Evolutionary conservation across 306 rosid genomes (phyloP).

Genomic region (Sicyos edulis): DNA sequence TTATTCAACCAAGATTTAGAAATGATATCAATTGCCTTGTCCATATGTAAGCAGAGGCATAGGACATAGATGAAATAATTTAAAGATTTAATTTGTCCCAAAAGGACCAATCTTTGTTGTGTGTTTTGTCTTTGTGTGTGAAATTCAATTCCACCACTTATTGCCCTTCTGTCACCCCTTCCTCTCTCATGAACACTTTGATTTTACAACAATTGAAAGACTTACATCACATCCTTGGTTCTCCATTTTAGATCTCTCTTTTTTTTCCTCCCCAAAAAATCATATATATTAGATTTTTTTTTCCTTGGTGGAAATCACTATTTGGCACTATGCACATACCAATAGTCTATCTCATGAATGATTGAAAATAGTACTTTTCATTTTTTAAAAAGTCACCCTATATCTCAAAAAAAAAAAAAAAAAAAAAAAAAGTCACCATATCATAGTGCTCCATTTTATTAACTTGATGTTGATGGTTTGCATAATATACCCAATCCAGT

Average conservation of each 20-base stretch:
- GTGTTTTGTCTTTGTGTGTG: neutral
- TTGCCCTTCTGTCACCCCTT: neutral
- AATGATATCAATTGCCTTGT: neutral
- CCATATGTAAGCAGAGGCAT: neutral
- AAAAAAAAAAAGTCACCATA: no score
- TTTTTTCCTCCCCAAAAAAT: no score
- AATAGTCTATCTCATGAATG: neutral
- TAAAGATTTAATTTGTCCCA: neutral
- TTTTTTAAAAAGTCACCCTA: neutral
- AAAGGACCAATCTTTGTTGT: slow-evolving; percentile 4
- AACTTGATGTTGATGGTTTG: no score
- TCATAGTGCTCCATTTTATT: no score
- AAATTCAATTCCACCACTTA: slow-evolving; percentile 9
- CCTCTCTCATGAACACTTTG: neutral
- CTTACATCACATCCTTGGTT: neutral
- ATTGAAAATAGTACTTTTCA: neutral
- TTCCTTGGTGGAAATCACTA: neutral
- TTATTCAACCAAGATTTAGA: neutral
- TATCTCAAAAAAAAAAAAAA: neutral
- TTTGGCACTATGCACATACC: neutral
- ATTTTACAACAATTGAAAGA: neutral
- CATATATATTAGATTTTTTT: neutral
- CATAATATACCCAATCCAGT: no score
- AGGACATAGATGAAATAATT: neutral
- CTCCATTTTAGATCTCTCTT: neutral